phyloP scores from a whole-genome alignment of 2,329 filamentous ascomycete species.

The Ophiocordyceps camponoti-floridani region DNA sequence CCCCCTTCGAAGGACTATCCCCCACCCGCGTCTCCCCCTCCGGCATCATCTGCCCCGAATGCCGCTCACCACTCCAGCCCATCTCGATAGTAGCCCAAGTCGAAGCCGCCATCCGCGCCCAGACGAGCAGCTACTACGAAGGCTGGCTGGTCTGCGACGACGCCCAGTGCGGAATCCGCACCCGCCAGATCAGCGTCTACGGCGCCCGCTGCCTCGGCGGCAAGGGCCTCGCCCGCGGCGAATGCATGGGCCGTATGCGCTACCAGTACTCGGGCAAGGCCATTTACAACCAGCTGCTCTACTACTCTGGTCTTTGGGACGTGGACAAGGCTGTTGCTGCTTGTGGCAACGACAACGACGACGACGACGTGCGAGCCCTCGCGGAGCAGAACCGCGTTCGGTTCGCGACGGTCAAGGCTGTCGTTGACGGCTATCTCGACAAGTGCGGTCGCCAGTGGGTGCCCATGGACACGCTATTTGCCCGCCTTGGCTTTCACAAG shows the following conservation, averaged over 20 bases:
- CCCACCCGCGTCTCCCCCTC: conserved; percentile 46
- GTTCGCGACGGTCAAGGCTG: conserved; percentile 57
- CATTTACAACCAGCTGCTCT: conserved; percentile 88
- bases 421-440: conserved; percentile 70
- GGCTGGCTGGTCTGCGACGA: conserved; percentile 87
- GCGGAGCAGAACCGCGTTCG: conserved; percentile 67
- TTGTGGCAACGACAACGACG: conserved; percentile 29
- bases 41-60: conserved; percentile 59
- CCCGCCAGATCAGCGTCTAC: conserved; percentile 84
- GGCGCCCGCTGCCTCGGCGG: conserved; percentile 80
- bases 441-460: conserved; percentile 89
- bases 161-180: conserved; percentile 67
- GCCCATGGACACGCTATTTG: conserved; percentile 78
- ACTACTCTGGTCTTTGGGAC: conserved; percentile 73
- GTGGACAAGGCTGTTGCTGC: conserved; percentile 55
- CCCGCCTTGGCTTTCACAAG: conserved; percentile 39
- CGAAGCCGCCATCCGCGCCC: conserved; percentile 62
- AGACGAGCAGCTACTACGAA: conserved; percentile 77
- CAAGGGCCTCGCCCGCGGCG: conserved; percentile 55
- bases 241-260: conserved; percentile 72
- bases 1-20: conserved; percentile 60
- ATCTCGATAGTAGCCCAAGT: conserved; percentile 72
- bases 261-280: conserved; percentile 80
- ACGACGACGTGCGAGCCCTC: conserved; percentile 49
- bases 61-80: conserved; percentile 45